Evolutionary conservation across 2,329 filamentous ascomycete species (phyloP).

Genomic region (Trichoderma sp.): DNA sequence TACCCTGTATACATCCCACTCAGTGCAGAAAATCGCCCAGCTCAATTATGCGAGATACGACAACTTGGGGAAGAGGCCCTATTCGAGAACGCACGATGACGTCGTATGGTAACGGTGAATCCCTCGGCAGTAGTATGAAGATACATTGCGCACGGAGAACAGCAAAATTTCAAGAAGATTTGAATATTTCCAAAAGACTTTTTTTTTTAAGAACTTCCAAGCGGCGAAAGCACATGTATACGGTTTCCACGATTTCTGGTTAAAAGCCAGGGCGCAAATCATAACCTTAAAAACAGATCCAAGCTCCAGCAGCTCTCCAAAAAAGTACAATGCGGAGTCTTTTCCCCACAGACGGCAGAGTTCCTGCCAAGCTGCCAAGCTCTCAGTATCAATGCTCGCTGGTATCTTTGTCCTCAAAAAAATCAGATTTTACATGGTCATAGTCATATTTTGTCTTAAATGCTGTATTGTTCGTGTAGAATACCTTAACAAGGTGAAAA

Average conservation of each 20-base stretch:
- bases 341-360: neutral
- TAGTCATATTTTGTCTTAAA: neutral
- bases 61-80: neutral
- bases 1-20: neutral
- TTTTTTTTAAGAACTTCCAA: neutral
- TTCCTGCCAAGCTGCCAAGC: neutral
- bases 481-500: too few relatives aligned
- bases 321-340: neutral
- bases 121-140: neutral
- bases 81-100: neutral
- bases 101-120: neutral
- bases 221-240: neutral
- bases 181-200: neutral
- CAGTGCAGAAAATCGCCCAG: neutral
- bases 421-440: neutral
- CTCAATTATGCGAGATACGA: neutral
- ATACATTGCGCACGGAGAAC: neutral
- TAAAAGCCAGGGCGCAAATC: neutral
- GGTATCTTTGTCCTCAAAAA: neutral
- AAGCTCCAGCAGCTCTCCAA: neutral
- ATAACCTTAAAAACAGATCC: neutral
- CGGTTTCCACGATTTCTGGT: neutral
- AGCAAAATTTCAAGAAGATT: neutral
- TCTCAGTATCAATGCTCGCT: neutral
- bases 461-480: neutral